phyloP scores from a whole-genome alignment of 768 basidiomycete species.

The Clavaria fumosa region DNA sequence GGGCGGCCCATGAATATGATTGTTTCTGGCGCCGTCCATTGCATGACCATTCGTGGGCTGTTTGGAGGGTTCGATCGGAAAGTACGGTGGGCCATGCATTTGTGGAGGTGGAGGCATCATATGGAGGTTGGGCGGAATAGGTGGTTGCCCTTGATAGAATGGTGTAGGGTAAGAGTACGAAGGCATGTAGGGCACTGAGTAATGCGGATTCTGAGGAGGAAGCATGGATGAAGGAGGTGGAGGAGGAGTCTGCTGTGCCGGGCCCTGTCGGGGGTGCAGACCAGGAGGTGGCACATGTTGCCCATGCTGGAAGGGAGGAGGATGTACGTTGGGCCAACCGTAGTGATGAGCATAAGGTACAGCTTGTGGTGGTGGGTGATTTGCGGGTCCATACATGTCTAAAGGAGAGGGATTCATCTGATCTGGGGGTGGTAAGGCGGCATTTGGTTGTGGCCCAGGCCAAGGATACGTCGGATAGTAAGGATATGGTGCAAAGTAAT shows the following conservation, averaged over 20 bases:
- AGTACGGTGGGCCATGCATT: slow-evolving; percentile 9
- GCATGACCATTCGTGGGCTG: slow-evolving; percentile 17
- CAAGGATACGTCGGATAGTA: neutral
- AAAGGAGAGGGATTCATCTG: slow-evolving; percentile 16
- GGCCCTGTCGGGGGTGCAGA: too few relatives aligned
- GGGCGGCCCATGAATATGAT: slow-evolving; percentile 12
- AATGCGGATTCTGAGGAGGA: slow-evolving; percentile 12
- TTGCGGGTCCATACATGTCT: slow-evolving; percentile 20
- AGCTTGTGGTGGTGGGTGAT: slow-evolving; percentile 16
- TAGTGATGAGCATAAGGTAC: slow-evolving; percentile 22
- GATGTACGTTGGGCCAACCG: slow-evolving; percentile 19
- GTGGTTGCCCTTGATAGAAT: slow-evolving; percentile 19
- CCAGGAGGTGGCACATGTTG: too few relatives aligned
- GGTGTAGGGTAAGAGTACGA: slow-evolving; percentile 23
- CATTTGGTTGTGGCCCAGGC: neutral
- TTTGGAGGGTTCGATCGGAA: slow-evolving; percentile 13
- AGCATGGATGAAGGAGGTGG: too few relatives aligned
- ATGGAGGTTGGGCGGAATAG: slow-evolving; percentile 12
- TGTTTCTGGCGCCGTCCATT: slow-evolving; percentile 13
- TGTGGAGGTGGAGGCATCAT: slow-evolving; percentile 15
- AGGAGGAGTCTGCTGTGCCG: too few relatives aligned
- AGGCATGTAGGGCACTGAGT: slow-evolving; percentile 17
- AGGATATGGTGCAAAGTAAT: neutral
- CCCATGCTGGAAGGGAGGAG: slow-evolving; percentile 14
- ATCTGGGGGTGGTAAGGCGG: slow-evolving; percentile 21